Percentiles rank a stretch among this genome's conserved stretches.
Evolutionary conservation across 768 basidiomycete genomes (phyloP).

Genomic region (Termitomyces sp.): DNA sequence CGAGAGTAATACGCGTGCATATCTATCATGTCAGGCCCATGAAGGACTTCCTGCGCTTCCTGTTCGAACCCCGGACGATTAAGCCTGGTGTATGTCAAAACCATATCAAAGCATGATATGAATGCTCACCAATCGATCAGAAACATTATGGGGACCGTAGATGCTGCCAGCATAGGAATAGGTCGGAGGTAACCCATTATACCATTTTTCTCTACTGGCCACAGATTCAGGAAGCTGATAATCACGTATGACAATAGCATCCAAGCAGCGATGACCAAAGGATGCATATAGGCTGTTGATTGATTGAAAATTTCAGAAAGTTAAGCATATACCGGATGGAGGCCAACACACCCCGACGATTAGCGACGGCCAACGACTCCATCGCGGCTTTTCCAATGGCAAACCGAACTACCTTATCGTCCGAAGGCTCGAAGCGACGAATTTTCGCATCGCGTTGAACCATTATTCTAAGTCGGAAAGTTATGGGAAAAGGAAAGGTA

Average conservation of each 20-base stretch:
- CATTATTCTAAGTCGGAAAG: slow-evolving; percentile 27
- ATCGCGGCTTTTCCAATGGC: slow-evolving; percentile 62
- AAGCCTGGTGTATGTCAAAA: slow-evolving; percentile 41
- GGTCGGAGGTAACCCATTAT: slow-evolving; percentile 51
- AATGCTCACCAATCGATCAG: slow-evolving; percentile 63
- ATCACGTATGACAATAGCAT: slow-evolving; percentile 54
- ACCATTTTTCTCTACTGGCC: slow-evolving; percentile 51
- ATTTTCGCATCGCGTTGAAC: slow-evolving; percentile 44
- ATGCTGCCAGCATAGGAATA: slow-evolving; percentile 63
- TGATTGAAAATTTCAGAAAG: slow-evolving; percentile 5
- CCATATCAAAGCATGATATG: background rate
- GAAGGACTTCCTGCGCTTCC: slow-evolving; percentile 47
- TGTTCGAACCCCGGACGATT: slow-evolving; percentile 70
- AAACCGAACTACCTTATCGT: slow-evolving; percentile 63
- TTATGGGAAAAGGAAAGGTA: slow-evolving; percentile 2
- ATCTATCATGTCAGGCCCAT: slow-evolving; percentile 51
- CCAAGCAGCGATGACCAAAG: slow-evolving; percentile 62
- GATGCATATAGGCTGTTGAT: slow-evolving; percentile 50
- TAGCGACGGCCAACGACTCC: slow-evolving; percentile 67
- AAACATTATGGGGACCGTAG: slow-evolving; percentile 63
- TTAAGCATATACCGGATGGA: background rate
- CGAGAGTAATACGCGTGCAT: slow-evolving; percentile 54
- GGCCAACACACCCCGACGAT: slow-evolving; percentile 47
- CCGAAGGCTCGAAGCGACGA: slow-evolving; percentile 45
- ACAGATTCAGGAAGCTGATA: slow-evolving; percentile 61